Evolutionary conservation across 306 rosid species (phyloP).

Genomic region (Ormosia emarginata): DNA sequence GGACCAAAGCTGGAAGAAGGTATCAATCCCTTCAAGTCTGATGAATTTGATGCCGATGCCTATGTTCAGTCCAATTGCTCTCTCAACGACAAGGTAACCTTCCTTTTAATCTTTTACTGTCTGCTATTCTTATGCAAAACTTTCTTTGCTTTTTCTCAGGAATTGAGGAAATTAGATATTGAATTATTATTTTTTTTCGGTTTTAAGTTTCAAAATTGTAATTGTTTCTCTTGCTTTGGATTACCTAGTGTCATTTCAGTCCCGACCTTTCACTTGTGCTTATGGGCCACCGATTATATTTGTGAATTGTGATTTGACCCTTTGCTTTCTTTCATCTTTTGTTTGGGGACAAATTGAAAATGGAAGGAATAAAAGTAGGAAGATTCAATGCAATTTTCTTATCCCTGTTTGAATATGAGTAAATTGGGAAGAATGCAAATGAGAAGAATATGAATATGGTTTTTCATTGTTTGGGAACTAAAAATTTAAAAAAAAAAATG

Average conservation of each 20-base stretch:
- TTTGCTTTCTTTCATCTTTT: background rate
- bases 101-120: background rate
- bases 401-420: background rate
- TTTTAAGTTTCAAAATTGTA: background rate
- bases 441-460: background rate
- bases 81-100: conserved; percentile 79
- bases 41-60: conserved; percentile 72
- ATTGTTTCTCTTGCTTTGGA: background rate
- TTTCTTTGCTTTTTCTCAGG: too few species aligned
- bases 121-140: background rate
- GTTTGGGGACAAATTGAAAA: background rate
- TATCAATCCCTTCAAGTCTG: conserved; percentile 78
- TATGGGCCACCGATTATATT: background rate
- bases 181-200: background rate
- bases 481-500: background rate
- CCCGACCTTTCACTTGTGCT: background rate
- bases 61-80: conserved; percentile 77
- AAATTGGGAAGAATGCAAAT: background rate
- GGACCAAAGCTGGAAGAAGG: conserved; percentile 83
- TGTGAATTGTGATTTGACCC: background rate
- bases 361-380: background rate
- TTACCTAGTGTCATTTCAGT: background rate
- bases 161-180: background rate
- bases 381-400: background rate
- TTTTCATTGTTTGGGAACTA: background rate